These are phyloP conservation scores for Xylariaceae sp. DNA, from an alignment of 2,329 filamentous ascomycete genomes.

Conservation along the genomic window DNA sequence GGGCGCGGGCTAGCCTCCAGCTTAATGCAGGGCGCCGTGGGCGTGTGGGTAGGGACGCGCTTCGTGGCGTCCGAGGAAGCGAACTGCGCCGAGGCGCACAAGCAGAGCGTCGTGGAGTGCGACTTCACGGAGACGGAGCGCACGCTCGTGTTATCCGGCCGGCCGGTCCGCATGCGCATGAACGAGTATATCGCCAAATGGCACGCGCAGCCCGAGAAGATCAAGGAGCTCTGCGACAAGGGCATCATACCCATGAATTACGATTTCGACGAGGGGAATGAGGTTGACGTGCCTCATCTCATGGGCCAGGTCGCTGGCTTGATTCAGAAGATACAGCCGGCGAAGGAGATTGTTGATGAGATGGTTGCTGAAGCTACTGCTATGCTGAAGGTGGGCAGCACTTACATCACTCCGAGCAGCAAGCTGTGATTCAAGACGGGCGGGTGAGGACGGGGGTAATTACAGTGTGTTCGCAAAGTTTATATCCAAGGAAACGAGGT, in stretches of 20 bases:
- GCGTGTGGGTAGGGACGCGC: constrained; percentile 91
- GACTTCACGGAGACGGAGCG: constrained; percentile 74
- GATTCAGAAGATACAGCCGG: constrained; percentile 74
- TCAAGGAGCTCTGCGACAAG: constrained; percentile 68
- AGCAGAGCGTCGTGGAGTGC: constrained; percentile 76
- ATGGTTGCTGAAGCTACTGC: constrained; percentile 77
- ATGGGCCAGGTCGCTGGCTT: constrained; percentile 91
- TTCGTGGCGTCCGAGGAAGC: constrained; percentile 84
- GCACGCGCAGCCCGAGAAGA: constrained; percentile 71
- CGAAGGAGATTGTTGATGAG: constrained; percentile 77
- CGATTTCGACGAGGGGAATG: constrained; percentile 77
- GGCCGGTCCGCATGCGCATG: constrained; percentile 73
- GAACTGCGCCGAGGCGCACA: constrained; percentile 75
- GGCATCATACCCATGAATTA: constrained; percentile 78
- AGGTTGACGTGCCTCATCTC: constrained; percentile 80
- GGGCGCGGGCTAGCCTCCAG: constrained; percentile 75
- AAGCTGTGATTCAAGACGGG: constrained; percentile 35
- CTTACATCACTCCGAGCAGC: constrained; percentile 51
- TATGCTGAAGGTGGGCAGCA: constrained; percentile 58
- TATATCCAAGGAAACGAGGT: neutral
- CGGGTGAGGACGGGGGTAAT: neutral
- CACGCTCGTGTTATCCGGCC: constrained; percentile 76
- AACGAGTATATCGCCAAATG: constrained; percentile 82
- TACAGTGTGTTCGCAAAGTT: neutral
- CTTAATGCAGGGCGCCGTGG: constrained; percentile 81